phyloP scores from a whole-genome alignment of 768 basidiomycete species.

The Tulasnella sp. region DNA sequence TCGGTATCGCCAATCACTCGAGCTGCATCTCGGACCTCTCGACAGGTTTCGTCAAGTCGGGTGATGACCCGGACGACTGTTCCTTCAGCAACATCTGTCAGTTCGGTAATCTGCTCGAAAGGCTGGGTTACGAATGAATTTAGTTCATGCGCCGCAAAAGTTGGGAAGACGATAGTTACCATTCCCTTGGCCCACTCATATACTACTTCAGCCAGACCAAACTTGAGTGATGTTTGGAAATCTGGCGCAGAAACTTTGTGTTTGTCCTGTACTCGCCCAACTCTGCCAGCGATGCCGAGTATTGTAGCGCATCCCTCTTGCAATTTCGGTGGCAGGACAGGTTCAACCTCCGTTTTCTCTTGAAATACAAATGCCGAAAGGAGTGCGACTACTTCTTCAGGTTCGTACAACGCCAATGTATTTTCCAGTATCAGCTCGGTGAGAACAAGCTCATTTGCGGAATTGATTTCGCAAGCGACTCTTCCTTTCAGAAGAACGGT shows the following conservation, averaged over 20 bases:
- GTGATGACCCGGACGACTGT: conserved; percentile 96
- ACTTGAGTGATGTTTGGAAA: conserved; percentile 68
- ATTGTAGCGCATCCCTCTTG: conserved; percentile 72
- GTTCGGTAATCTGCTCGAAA: conserved; percentile 80
- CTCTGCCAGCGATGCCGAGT: conserved; percentile 57
- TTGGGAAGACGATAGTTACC: conserved; percentile 38
- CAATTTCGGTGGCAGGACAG: conserved; percentile 63
- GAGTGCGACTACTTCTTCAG: conserved; percentile 91
- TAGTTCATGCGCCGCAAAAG: conserved; percentile 3
- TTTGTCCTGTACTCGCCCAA: conserved; percentile 65
- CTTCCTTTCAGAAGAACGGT: conserved; percentile 93
- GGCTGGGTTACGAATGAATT: conserved; percentile 40
- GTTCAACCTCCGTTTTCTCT: conserved; percentile 89
- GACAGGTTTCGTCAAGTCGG: conserved; percentile 88
- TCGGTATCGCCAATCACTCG: conserved; percentile 94
- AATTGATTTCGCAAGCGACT: conserved; percentile 99
- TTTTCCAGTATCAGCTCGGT: conserved; percentile 97
- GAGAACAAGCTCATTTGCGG: conserved; percentile 88
- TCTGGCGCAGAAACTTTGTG: conserved; percentile 70
- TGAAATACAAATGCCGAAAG: conserved; percentile 97
- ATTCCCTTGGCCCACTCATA: conserved; percentile 99
- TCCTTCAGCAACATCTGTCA: conserved; percentile 94
- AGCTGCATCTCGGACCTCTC: conserved; percentile 93
- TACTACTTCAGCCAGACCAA: conserved; percentile 88
- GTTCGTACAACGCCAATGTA: conserved; percentile 75